Percentiles rank a stretch among this genome's conserved stretches.
Evolutionary conservation across 441 rosid genomes (phyloP).

Genomic region (Erodium chrysanthum): DNA sequence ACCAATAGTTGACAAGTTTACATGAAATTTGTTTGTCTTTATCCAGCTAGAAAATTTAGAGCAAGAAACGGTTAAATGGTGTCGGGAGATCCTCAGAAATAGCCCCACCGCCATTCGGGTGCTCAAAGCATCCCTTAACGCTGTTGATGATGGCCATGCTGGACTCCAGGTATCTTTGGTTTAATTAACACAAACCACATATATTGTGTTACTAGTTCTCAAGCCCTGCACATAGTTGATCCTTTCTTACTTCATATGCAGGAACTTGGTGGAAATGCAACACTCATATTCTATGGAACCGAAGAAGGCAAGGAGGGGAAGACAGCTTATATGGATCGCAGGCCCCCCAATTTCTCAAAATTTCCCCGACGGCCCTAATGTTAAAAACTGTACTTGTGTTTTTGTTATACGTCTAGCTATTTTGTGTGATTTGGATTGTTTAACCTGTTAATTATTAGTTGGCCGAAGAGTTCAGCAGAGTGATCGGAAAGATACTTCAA

Average conservation of each 20-base stretch:
- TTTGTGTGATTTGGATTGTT: conserved; percentile 11
- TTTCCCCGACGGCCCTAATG: conserved; percentile 57
- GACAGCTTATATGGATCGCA: conserved; percentile 56
- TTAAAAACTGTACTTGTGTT: not conserved
- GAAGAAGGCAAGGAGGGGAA: conserved; percentile 80
- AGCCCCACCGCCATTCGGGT: conserved; percentile 91
- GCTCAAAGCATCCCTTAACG: conserved; percentile 79
- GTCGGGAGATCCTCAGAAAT: conserved; percentile 69
- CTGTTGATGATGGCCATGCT: conserved; percentile 83
- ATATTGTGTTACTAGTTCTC: not conserved
- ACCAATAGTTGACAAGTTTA: not conserved
- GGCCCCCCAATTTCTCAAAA: conserved; percentile 71
- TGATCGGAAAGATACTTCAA: too few relatives aligned
- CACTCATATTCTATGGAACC: conserved; percentile 72
- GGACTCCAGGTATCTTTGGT: conserved; percentile 60
- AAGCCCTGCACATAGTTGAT: not conserved
- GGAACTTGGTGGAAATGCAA: conserved; percentile 72
- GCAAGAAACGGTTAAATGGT: conserved; percentile 83
- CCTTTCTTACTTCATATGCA: conserved; percentile 11
- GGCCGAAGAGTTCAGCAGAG: too few relatives aligned
- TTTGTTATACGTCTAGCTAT: not conserved
- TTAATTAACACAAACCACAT: not conserved
- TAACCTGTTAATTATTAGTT: not conserved
- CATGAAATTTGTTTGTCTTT: not conserved
- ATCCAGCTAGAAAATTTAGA: conserved; percentile 63